phyloP scores from a whole-genome alignment of 2,329 filamentous ascomycete genomes.

The Rutstroemia sp. region DNA sequence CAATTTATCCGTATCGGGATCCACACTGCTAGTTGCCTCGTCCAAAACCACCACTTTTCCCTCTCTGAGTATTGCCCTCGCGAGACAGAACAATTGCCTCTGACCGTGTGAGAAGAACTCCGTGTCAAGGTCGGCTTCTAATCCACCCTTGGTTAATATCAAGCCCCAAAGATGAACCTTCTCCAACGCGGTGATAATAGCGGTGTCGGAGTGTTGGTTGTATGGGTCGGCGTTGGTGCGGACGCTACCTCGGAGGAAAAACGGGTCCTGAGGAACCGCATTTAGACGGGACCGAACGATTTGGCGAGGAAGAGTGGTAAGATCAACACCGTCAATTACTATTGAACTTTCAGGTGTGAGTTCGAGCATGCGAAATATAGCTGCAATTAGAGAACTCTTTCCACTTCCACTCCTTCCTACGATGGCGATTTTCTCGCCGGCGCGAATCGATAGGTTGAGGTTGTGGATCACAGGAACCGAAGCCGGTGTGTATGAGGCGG shows the following conservation, averaged over 20 bases:
- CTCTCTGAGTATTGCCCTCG: conserved; percentile 36
- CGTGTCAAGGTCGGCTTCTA: conserved; percentile 34
- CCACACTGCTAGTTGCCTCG: conserved; percentile 44
- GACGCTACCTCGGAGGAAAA: conserved; percentile 41
- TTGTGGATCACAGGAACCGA: conserved; percentile 14
- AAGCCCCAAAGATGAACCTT: conserved; percentile 32
- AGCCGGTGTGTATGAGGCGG: conserved; percentile 26
- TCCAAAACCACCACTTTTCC: conserved; percentile 36
- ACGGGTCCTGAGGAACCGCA: conserved; percentile 41
- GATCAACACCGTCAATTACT: conserved; percentile 40
- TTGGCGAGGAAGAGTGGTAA: conserved; percentile 36
- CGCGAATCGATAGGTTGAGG: conserved; percentile 40
- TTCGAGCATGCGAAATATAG: conserved; percentile 44
- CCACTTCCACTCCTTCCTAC: conserved; percentile 41
- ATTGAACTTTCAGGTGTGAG: conserved; percentile 34
- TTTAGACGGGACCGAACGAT: conserved; percentile 37
- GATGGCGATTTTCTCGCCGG: conserved; percentile 42
- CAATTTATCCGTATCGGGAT: conserved; percentile 46
- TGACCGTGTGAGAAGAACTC: conserved; percentile 59
- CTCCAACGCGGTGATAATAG: conserved; percentile 37
- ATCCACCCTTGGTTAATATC: conserved; percentile 16
- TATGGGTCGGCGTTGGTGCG: conserved; percentile 42
- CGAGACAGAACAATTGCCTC: conserved; percentile 42
- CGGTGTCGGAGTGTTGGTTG: conserved; percentile 31
- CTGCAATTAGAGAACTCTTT: conserved; percentile 38